phyloP scores from a whole-genome alignment of 2,329 filamentous ascomycete species.

The Verticillium longisporum region DNA sequence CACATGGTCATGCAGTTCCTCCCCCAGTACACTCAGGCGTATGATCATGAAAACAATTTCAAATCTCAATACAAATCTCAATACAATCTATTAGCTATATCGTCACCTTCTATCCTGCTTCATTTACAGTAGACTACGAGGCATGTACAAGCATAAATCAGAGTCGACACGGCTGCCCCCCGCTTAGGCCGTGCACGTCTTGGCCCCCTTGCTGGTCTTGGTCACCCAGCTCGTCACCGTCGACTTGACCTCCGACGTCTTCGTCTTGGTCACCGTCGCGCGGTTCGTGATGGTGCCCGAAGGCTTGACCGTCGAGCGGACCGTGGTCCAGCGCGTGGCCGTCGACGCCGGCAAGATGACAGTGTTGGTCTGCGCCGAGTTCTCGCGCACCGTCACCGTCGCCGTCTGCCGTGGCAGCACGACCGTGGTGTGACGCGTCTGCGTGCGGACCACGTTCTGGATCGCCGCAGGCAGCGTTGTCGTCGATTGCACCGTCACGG shows the following conservation, averaged over 20 bases:
- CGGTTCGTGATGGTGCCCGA: slow-evolving; percentile 3
- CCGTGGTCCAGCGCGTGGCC: slow-evolving; percentile 14
- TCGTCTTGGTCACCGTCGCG: slow-evolving; percentile 10
- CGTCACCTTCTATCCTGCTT: too few species aligned
- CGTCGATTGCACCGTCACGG: slow-evolving; percentile 2
- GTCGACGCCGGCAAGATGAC: slow-evolving; percentile 13
- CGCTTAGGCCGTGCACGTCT: not conserved
- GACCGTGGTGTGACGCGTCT: slow-evolving; percentile 7
- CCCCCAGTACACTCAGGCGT: too few species aligned
- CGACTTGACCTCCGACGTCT: not conserved
- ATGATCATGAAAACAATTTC: too few species aligned
- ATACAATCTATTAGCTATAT: too few species aligned
- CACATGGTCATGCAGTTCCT: too few species aligned
- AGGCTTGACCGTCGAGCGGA: slow-evolving; percentile 16
- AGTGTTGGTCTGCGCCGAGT: slow-evolving; percentile 7
- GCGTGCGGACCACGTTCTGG: not conserved
- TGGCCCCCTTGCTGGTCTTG: slow-evolving; percentile 2
- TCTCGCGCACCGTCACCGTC: slow-evolving; percentile 4
- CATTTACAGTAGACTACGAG: too few species aligned
- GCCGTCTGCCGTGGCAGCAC: slow-evolving; percentile 7
- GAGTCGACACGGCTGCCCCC: not conserved
- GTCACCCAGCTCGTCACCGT: not conserved
- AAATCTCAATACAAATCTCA: too few species aligned
- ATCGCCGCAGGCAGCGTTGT: not conserved
- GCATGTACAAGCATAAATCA: not conserved